A percentile compares a stretch with the other conserved stretches of the same genome.
Conservation (phyloP, 768 basidiomycete species). For the Suillus hirtellus region DNA sequence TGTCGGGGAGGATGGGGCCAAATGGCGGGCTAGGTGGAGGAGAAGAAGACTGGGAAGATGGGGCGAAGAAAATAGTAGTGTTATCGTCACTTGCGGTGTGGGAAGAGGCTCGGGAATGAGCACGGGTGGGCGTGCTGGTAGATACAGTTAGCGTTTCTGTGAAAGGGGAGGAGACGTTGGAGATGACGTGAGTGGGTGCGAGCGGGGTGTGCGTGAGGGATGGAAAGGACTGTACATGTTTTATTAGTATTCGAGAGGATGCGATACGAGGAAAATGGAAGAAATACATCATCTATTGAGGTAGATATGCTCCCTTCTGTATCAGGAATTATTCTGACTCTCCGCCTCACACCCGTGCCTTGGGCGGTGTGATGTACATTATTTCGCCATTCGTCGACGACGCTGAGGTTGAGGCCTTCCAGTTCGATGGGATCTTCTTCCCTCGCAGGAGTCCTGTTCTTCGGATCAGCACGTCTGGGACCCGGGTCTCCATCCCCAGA, state of each 20-base stretch:
- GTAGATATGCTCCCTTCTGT: slow-evolving; percentile 18
- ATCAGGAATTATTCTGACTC: slow-evolving; percentile 15
- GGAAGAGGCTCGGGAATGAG: slow-evolving; percentile 12
- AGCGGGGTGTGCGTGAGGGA: slow-evolving; percentile 48
- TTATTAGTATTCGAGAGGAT: neutral
- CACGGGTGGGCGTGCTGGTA: slow-evolving; percentile 17
- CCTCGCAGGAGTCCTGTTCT: slow-evolving; percentile 21
- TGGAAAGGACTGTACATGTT: slow-evolving; percentile 41
- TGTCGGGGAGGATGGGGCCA: slow-evolving; percentile 31
- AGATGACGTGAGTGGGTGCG: slow-evolving; percentile 49
- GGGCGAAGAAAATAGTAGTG: slow-evolving; percentile 1
- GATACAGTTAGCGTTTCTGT: slow-evolving; percentile 8
- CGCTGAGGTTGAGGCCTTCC: slow-evolving; percentile 49
- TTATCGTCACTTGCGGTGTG: slow-evolving; percentile 13
- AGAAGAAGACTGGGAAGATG: slow-evolving; percentile 2
- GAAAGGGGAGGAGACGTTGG: slow-evolving; percentile 38
- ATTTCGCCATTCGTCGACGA: slow-evolving; percentile 48
- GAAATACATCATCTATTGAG: slow-evolving; percentile 51
- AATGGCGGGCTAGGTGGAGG: slow-evolving; percentile 20
- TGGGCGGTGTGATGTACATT: slow-evolving; percentile 33
- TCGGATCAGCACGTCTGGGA: slow-evolving; percentile 18
- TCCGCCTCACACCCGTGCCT: neutral
- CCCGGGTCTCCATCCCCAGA: slow-evolving; percentile 9
- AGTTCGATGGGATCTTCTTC: slow-evolving; percentile 43
- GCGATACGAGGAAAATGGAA: neutral